Conservation (phyloP, 2,329 filamentous ascomycete species). For the Plenodomus tracheiphilus region DNA sequence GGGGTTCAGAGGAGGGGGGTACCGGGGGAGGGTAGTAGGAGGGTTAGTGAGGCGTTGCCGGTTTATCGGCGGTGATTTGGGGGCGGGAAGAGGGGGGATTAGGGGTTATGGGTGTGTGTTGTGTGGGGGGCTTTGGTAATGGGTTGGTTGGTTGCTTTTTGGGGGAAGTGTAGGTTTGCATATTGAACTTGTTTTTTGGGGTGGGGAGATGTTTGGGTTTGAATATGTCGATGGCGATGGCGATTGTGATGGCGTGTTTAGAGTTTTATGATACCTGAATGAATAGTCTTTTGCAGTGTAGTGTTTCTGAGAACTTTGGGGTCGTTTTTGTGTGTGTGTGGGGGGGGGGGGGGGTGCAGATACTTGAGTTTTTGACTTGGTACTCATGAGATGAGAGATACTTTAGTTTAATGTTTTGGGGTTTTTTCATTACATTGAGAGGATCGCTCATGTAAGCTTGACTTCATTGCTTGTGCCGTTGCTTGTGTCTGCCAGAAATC, state of each 20-base stretch:
- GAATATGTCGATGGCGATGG: not conserved
- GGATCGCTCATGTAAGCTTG: too few species aligned
- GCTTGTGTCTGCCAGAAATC: too few species aligned
- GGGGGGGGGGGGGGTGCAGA: too few species aligned
- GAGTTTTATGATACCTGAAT: not conserved
- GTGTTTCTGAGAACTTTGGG: not conserved
- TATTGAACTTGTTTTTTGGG: too few species aligned
- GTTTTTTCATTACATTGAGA: too few species aligned
- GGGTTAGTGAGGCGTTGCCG: conserved; percentile 33
- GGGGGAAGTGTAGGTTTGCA: too few species aligned
- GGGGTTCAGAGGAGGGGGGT: conserved; percentile 29
- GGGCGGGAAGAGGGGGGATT: conserved; percentile 8
- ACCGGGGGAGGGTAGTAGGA: conserved; percentile 6
- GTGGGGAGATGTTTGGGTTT: too few species aligned
- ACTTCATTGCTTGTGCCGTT: too few species aligned
- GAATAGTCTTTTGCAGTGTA: not conserved
- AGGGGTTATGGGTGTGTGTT: conserved; percentile 35
- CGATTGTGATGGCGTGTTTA: not conserved
- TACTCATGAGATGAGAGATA: too few species aligned
- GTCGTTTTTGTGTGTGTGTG: too few species aligned
- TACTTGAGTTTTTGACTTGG: too few species aligned
- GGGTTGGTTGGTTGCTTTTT: not conserved
- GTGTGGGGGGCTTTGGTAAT: conserved; percentile 5
- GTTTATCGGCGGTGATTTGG: conserved; percentile 33
- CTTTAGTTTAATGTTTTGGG: too few species aligned